Conservation (phyloP, 192 early-diverging fungal species). For the Linderina pennispora region DNA sequence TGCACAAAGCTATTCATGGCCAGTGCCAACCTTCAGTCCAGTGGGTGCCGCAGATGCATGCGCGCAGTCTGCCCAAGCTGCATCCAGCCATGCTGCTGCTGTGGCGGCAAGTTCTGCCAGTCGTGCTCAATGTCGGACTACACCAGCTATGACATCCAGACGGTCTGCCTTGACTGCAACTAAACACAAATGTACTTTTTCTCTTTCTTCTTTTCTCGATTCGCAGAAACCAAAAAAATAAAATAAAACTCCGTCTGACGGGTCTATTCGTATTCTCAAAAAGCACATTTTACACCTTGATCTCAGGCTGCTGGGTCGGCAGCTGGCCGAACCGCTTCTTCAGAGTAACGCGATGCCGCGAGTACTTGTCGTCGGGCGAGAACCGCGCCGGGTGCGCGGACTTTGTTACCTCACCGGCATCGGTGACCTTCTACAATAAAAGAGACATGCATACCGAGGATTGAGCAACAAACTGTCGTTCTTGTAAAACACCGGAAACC, state of each 20-base stretch:
- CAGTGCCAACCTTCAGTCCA: no score
- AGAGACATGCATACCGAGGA: neutral
- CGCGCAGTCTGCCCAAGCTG: constrained; percentile 22
- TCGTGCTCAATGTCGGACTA: constrained; percentile 42
- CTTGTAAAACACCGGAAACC: no score
- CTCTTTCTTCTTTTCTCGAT: neutral
- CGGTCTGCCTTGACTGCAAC: constrained; percentile 42
- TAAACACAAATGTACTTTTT: neutral
- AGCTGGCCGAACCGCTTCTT: constrained; percentile 93
- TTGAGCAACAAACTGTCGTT: no score
- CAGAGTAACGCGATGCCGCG: constrained; percentile 92
- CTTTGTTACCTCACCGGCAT: constrained; percentile 76
- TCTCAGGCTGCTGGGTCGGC: constrained; percentile 56
- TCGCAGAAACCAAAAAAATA: neutral
- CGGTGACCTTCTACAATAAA: constrained; percentile 66
- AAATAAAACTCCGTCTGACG: neutral
- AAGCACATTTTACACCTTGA: constrained; percentile 16
- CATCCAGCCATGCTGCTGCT: constrained; percentile 27
- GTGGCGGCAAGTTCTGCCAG: constrained; percentile 22
- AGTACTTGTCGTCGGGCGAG: constrained; percentile 99
- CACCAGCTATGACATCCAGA: constrained; percentile 28
- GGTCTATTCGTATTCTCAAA: no score
- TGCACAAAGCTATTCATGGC: constrained; percentile 21
- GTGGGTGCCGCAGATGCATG: no score
- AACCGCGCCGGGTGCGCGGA: constrained; percentile 99